Conservation (phyloP, 164 flowering plant genomes). For the Nymphaea thermarum region DNA sequence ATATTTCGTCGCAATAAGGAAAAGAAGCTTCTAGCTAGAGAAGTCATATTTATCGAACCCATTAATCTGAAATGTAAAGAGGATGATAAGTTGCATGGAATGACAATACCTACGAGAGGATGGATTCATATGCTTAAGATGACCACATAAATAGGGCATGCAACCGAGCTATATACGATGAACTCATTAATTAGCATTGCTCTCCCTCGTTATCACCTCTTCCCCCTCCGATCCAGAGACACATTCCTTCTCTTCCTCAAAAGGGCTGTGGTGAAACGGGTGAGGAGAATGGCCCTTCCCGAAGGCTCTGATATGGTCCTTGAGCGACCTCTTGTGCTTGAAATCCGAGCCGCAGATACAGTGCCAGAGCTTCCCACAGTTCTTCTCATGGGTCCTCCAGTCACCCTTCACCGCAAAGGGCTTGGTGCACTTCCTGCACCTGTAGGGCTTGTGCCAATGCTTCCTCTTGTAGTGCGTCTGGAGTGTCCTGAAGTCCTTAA, state of each 20-base stretch:
- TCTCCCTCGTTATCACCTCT: slow-evolving; percentile 9
- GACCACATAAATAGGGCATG: neutral
- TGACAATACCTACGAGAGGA: neutral
- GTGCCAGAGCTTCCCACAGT: slow-evolving; percentile 73
- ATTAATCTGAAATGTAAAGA: no score
- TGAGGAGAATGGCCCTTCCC: slow-evolving; percentile 56
- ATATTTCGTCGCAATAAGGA: neutral
- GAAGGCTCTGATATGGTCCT: slow-evolving; percentile 64
- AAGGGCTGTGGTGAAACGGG: slow-evolving; percentile 32
- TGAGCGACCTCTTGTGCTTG: slow-evolving; percentile 73
- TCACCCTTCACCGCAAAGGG: slow-evolving; percentile 66
- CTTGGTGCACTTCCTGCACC: slow-evolving; percentile 59
- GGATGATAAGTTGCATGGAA: no score
- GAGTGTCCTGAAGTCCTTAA: slow-evolving; percentile 71
- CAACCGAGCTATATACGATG: neutral
- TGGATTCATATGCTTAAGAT: neutral
- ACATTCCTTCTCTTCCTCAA: slow-evolving; percentile 44
- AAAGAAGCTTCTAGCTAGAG: neutral
- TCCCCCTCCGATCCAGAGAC: slow-evolving; percentile 50
- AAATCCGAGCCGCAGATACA: slow-evolving; percentile 78
- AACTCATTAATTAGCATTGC: neutral
- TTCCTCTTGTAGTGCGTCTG: slow-evolving; percentile 80
- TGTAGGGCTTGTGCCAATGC: slow-evolving; percentile 60
- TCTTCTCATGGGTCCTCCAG: slow-evolving; percentile 82
- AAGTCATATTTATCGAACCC: no score